Evolutionary conservation across 441 rosid species (phyloP), one percentile per base, ranked within the genome.

Genomic region (Kokia cookei): DNA sequence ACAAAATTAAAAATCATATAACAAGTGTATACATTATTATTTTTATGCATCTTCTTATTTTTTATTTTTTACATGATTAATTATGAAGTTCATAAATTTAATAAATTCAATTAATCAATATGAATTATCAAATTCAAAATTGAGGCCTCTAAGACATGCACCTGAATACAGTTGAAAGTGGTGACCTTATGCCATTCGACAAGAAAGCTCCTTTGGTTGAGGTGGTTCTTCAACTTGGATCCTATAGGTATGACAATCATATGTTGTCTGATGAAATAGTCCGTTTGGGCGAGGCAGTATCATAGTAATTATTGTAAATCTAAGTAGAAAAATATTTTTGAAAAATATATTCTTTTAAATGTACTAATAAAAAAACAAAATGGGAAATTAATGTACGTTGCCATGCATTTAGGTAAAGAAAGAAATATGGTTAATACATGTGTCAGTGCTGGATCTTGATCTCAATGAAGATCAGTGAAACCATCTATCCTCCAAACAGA

Each of bases 401-500:
- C 19, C 73, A 69, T 37, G 73, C 62, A 54, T 69, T 54, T 69
- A 53, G 50, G 62, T 37, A 43, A 11, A 35, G 62, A 29, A 70
- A 37, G 73, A 54, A 19, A 70, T 55, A 5, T 37, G 63, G 35
- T 55, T 40, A 7, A 37, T 37, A 70, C 73, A 35, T 35, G 26
- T 62, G 47, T 62, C 66, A 62, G 24, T 62, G 14, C 9, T 53
- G 12, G 66, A 66, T 40, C 45, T 74, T 74, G 51, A 42, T 65
- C 57, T 42, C 29, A 73, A 54, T 55, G 73, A 54, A 54, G 62
- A 35, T 69, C 63, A 61, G 54, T 35, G 73, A 69, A 53, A 54
- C 73, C 62, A 11, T 12, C 27, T 35, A 55, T 35, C 32, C 6
- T 22, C 26, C 43, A n/a, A 62, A 62, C 66, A 35, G 24, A 62